These are phyloP conservation scores for Colletotrichum zoysiae DNA, from an alignment of 2,329 filamentous ascomycete genomes.

Conservation along the genomic window DNA sequence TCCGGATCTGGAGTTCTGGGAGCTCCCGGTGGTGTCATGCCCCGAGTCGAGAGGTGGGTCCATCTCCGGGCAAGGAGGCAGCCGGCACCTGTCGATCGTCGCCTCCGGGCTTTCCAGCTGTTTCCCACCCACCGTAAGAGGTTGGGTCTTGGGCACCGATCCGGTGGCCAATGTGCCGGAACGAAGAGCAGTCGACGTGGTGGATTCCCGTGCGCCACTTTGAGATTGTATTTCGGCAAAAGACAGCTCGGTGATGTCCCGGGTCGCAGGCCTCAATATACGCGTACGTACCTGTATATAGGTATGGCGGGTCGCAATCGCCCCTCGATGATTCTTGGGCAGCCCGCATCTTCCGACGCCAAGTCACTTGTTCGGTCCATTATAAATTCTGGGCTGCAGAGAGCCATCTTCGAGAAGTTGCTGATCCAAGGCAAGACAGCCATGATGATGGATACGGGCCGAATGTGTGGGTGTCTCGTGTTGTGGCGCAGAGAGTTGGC, in stretches of 20 bases:
- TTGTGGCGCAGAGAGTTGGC: conserved; percentile 15
- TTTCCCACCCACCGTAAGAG: not conserved
- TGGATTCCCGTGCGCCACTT: not conserved
- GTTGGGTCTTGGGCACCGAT: conserved; percentile 3
- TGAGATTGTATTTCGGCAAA: not conserved
- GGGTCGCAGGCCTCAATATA: conserved; percentile 1
- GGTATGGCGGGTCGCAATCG: not conserved
- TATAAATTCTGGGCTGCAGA: not conserved
- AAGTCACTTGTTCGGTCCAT: conserved; percentile 14
- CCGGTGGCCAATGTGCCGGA: conserved; percentile 2
- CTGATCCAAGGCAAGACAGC: conserved; percentile 4
- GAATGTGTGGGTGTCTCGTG: not conserved
- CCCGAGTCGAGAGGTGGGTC: conserved; percentile 21
- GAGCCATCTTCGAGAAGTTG: conserved; percentile 1
- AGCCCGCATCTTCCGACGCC: not conserved
- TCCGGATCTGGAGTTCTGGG: not conserved
- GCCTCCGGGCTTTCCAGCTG: conserved; percentile 6
- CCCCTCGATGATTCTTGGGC: not conserved
- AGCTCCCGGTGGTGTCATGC: not conserved
- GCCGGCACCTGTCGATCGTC: conserved; percentile 5
- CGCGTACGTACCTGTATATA: too few species aligned
- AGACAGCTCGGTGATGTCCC: not conserved
- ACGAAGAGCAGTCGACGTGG: not conserved
- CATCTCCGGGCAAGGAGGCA: conserved; percentile 17
- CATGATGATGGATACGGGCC: conserved; percentile 4